Base-by-base conservation (phyloP, 2,329 filamentous ascomycete genomes). In the Orbilia quercus region DNA sequence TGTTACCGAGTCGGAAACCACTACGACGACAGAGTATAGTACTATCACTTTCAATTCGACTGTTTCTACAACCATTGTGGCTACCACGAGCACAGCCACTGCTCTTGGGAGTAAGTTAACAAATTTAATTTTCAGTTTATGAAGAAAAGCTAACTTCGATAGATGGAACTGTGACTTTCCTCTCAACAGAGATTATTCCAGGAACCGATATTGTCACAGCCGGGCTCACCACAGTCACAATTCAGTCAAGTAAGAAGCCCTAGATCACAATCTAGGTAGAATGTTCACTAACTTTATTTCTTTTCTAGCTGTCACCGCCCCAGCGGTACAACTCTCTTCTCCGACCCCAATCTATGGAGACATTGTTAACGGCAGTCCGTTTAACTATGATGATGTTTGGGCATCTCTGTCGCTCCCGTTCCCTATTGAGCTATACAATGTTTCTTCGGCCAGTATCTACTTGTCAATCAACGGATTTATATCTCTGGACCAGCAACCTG, bases 401-500 rank as follows among this genome's bases (percentile, higher is more conserved):
- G 16, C 54, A 16, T 3, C 54, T 5, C 6, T 73, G 2, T 28
- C 60, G 2, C 31, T 73, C 7, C 60, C 60, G 1, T 73, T 73
- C 60, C 60, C 60, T 2, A 73, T 73, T 20, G 62, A 31, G 36
- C 22, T 73, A 2, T 73, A 73, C 40, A 62, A 66, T 23, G 48
- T 73, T 20, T 66, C 69, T 25, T 42, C 60, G 1, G 40, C 34
- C 23, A 22, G 23, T 3, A 48, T 73, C 11, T 73, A 60, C 40
- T 11, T 73, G 18, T 73, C 69, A n/a, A 36, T 73, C 60, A 73
- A 73, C 31, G 69, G 69, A 2, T 73, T 73, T 36, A 66, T 73
- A 12, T 73, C 69, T 7, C 55, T 73, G 1, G 69, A 73, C 28
- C 45, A 73, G 34, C 12, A 36, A 3, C 69, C 69, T 9, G 53